Base-by-base conservation (phyloP, 768 basidiomycete genomes). In the Mrakia blollopis region DNA sequence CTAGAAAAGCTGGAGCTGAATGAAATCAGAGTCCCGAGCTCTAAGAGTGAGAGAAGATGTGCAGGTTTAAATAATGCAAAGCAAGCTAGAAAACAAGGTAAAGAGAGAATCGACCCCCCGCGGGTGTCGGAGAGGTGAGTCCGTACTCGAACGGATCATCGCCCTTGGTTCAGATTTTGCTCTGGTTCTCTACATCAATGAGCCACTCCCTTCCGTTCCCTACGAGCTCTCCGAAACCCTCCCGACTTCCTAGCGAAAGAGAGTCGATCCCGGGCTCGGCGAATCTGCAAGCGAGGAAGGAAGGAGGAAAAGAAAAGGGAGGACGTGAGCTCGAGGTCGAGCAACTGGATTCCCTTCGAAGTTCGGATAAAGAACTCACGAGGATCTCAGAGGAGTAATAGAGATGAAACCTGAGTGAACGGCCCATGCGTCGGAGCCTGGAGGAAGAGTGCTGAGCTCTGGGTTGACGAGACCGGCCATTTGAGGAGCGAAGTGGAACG, bases 381-480 rank as follows among this genome's bases (percentile, higher is more conserved):
- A 57, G 14, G 72, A 60, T 23, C 77, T 39, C 3, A 78, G 54
- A 28, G 77, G 77, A 28, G 67, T 60, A 7, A 78, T 35, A 39
- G 73, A 60, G 32, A 78, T 73, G 25, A n/a, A 74, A 23, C 77
- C 77, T n/a, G 37, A 11, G 35, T 74, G 73, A n/a, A 72, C 52
- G 13, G 72, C 71, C 70, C 73, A 78, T 0, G 77, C 61, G 37
- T 78, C 77, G 25, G 54, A 74, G 47, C 77, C 77, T 3, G n/a
- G 39, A 25, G 77, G 73, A 16, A 78, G 23, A 9, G 39, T 70
- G 28, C 23, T 28, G 16, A 63, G 0, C 25, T 57, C 65, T n/a
- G 77, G 77, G 37, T 74, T 74, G 73, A 78, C 44, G 13, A 78
- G 67, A 14, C 50, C 44, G 0, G n/a, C 37, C 77, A 78, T 78